These are phyloP conservation scores for Glycine tomentella DNA, from an alignment of 306 rosid genomes.

Conservation along the genomic window DNA sequence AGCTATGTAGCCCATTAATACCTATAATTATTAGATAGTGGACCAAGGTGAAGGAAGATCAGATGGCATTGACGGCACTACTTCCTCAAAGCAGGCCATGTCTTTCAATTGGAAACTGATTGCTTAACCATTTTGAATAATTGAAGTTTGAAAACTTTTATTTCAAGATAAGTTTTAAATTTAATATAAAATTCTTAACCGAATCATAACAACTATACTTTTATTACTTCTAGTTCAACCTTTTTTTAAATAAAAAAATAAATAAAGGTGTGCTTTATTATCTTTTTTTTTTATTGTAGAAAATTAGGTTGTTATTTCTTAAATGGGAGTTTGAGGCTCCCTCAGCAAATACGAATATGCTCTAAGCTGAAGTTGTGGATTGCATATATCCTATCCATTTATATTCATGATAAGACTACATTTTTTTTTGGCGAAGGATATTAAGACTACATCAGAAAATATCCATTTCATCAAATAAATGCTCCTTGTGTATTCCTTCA, in stretches of 20 bases:
- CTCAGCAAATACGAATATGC: background rate
- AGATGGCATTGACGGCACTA: background rate
- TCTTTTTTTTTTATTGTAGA: no score
- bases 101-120: background rate
- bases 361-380: background rate
- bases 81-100: background rate
- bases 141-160: background rate
- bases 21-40: background rate
- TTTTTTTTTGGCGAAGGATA: no score
- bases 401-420: background rate
- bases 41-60: background rate
- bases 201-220: background rate
- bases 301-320: background rate
- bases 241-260: no score
- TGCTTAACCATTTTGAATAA: background rate
- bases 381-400: background rate
- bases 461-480: constrained; percentile 37
- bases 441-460: background rate
- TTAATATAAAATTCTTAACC: background rate
- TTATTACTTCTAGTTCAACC: background rate
- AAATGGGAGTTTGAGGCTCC: background rate
- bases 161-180: background rate
- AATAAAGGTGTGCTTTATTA: no score
- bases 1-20: background rate
- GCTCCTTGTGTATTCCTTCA: constrained; percentile 4